A percentile compares a stretch with the other conserved stretches of the same genome.
Conservation (phyloP, 768 basidiomycete species). For the Macrolepiota fuliginosa region DNA sequence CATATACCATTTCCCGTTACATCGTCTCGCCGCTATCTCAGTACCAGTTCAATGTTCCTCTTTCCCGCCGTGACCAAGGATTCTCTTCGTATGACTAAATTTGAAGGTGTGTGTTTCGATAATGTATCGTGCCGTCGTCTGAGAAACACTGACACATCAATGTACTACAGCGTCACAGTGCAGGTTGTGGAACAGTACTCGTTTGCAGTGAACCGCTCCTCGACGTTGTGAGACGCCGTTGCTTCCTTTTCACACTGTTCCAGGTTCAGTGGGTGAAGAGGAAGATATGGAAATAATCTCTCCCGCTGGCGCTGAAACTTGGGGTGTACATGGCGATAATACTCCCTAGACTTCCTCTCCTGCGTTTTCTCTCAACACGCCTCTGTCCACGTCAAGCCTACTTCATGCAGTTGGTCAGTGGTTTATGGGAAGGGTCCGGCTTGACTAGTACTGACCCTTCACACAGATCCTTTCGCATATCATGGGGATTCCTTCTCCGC, state of each 20-base stretch:
- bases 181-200: not conserved
- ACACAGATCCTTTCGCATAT: not conserved
- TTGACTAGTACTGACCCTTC: not conserved
- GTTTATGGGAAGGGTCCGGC: not conserved
- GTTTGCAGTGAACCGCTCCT: not conserved
- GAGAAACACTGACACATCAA: not conserved
- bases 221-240: slow-evolving; percentile 6
- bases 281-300: not conserved
- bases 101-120: not conserved
- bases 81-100: not conserved
- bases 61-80: not conserved
- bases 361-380: slow-evolving; percentile 3
- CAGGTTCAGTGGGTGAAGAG: not conserved
- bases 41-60: not conserved
- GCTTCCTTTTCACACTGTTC: slow-evolving; percentile 7
- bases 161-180: not conserved
- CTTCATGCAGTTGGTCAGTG: slow-evolving; percentile 1
- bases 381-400: slow-evolving; percentile 1
- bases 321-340: not conserved
- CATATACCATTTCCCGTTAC: not conserved
- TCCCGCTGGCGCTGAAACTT: not conserved
- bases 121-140: not conserved
- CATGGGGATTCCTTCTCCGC: not conserved
- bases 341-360: not conserved
- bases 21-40: not conserved